A percentile compares a stretch with the other conserved stretches of the same genome.
phyloP scores from a whole-genome alignment of 169 alveolate species.

The Eimeria necatrix region DNA sequence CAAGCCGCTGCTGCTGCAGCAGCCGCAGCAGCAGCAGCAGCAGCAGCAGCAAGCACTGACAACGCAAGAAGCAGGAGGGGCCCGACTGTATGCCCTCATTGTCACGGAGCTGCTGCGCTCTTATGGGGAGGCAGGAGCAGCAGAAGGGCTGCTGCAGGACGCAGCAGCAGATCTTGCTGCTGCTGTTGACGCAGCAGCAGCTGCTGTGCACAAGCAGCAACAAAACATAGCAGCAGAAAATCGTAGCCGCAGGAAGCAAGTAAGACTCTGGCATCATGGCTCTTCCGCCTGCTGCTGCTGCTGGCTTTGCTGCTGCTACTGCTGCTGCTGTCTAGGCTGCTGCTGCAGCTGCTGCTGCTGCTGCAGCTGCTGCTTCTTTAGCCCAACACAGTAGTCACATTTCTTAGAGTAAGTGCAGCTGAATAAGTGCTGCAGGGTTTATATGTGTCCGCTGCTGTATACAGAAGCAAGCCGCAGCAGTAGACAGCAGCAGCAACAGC shows the following conservation, averaged over 20 bases:
- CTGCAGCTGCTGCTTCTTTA: not conserved
- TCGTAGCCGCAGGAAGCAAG: not conserved
- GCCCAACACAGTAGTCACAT: too few species aligned
- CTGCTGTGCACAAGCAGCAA: conserved; percentile 3
- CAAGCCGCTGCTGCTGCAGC: conserved; percentile 50
- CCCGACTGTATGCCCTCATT: not conserved
- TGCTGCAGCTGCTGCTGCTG: conserved; percentile 11
- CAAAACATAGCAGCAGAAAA: conserved; percentile 3
- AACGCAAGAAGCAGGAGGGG: conserved; percentile 46
- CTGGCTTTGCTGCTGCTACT: not conserved
- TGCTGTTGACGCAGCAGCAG: conserved; percentile 40
- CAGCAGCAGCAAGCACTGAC: conserved; percentile 22
- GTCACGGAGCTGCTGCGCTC: not conserved
- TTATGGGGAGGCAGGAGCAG: conserved; percentile 33
- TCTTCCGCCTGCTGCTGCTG: not conserved
- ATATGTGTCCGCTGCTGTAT: too few species aligned
- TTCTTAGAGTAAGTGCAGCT: too few species aligned
- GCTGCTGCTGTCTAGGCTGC: not conserved
- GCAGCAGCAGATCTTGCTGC: conserved; percentile 63
- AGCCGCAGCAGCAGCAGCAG: conserved; percentile 21
- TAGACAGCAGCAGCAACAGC: not conserved
- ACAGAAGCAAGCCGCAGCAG: too few species aligned
- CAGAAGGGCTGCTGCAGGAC: conserved; percentile 43
- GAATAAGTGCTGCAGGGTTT: too few species aligned
- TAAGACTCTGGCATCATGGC: not conserved